Evolutionary conservation across 2,329 filamentous ascomycete genomes (phyloP), one percentile per base, ranked within the genome.

Genomic region (Beauveria varroae): DNA sequence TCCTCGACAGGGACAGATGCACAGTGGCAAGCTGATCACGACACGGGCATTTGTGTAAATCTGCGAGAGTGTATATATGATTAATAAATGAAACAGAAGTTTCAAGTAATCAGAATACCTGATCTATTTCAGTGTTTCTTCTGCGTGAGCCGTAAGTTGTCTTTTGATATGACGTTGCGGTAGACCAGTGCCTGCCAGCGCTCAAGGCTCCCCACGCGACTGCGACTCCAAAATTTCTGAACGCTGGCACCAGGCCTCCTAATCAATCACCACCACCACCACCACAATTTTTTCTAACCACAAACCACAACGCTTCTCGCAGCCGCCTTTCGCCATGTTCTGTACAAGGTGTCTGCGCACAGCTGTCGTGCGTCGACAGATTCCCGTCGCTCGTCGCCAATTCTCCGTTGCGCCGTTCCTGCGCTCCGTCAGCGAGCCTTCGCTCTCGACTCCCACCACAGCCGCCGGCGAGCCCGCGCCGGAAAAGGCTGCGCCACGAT

Each of bases 271-370:
- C 7, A 57, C 10, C 51, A 47, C 49, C 22, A 28, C 68, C 65
- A 65, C 67, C 67, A 71, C 65, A 64, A 64, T 65, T 59, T 63
- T 65, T 65, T 53, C 62, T 50, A 64, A 69, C 63, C 67, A 71
- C 64, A 28, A 26, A 14, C 3, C 50, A 18, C 55, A 49, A 22
- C 55, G 8, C 16, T 40, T 14, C 28, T 40, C 5, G 44, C 55
- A 40, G 30, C 28, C 18, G 22, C n/a, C 28, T 16, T 6, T 9
- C 41, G 44, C 26, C 61, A 78, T 78, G 76, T 72, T 78, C 64
- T 78, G 76, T 69, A 71, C 72, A 64, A 68, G 74, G 65, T 86
- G 83, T 71, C 73, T 86, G 57, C 79, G 79, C 62, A 74, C 78
- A 62, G 68, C 72, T 63, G 65, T 73, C 52, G 62, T 69, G 57